Evolutionary conservation across 352 stramenopile genomes (phyloP).

Genomic region (Phytopythium helicoides): DNA sequence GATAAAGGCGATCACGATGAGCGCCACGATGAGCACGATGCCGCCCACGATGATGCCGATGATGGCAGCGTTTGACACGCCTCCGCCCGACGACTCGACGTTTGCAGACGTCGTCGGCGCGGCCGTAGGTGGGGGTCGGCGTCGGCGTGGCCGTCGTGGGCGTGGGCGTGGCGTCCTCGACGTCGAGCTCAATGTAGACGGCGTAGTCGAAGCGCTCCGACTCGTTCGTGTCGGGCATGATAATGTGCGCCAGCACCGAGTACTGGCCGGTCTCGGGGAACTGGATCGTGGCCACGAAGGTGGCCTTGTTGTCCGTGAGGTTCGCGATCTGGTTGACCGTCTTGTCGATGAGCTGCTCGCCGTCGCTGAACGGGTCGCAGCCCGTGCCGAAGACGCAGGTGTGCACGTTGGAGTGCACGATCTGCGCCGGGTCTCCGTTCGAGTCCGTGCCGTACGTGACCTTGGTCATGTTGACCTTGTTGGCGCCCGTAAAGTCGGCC

Average conservation of each 20-base stretch:
- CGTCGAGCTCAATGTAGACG: slow-evolving; percentile 41
- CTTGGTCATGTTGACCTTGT: slow-evolving; percentile 48
- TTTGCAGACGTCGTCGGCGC: slow-evolving; percentile 2
- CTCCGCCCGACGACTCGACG: slow-evolving; percentile 9
- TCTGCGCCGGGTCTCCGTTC: slow-evolving; percentile 39
- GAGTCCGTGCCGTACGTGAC: slow-evolving; percentile 35
- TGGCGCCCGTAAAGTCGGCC: slow-evolving; percentile 38
- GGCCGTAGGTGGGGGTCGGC: slow-evolving; percentile 4
- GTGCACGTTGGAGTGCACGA: slow-evolving; percentile 67
- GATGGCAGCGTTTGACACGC: slow-evolving; percentile 41
- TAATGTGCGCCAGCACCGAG: slow-evolving; percentile 59
- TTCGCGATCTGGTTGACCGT: slow-evolving; percentile 55
- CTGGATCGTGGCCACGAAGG: slow-evolving; percentile 31
- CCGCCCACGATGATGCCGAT: slow-evolving; percentile 61
- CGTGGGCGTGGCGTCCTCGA: slow-evolving; percentile 25
- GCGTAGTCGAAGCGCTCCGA: slow-evolving; percentile 48
- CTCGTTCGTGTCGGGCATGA: slow-evolving; percentile 47
- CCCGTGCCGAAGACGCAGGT: slow-evolving; percentile 46
- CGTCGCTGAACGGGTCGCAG: slow-evolving; percentile 57
- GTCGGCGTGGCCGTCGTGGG: slow-evolving; percentile 11
- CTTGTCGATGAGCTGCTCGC: slow-evolving; percentile 47
- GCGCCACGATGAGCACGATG: slow-evolving; percentile 42
- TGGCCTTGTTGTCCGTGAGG: slow-evolving; percentile 44
- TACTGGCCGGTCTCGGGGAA: slow-evolving; percentile 33
- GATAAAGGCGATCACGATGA: slow-evolving; percentile 39